These are phyloP conservation scores for Acmispon strigosus DNA, from an alignment of 306 rosid genomes.

Conservation along the genomic window DNA sequence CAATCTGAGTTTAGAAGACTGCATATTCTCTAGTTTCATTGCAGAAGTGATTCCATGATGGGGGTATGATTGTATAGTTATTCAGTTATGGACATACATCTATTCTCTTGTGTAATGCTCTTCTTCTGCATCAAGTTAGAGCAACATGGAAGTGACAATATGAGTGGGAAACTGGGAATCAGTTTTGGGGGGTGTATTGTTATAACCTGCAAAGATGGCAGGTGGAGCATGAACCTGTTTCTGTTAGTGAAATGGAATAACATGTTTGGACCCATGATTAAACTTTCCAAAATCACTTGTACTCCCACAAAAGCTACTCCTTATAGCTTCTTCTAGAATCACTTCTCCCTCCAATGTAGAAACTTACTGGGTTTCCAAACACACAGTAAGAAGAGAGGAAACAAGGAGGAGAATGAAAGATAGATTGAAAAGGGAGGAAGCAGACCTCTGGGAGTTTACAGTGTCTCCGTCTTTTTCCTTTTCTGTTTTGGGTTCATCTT, in stretches of 20 bases:
- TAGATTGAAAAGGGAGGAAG: background rate
- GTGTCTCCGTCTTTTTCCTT: background rate
- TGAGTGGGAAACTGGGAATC: background rate
- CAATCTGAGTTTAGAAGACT: constrained; percentile 9
- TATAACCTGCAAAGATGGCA: background rate
- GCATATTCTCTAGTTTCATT: background rate
- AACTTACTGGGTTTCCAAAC: too few relatives aligned
- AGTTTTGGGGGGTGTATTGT: background rate
- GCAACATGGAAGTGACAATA: background rate
- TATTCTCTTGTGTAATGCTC: background rate
- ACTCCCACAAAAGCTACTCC: too few relatives aligned
- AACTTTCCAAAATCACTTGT: too few relatives aligned
- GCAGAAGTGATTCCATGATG: background rate
- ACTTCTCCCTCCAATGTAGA: too few relatives aligned
- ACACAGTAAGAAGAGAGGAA: background rate
- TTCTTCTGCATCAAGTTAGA: background rate
- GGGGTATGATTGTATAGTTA: constrained; percentile 9
- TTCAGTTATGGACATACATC: background rate
- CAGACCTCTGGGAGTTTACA: background rate
- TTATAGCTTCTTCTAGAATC: too few relatives aligned
- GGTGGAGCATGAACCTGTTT: background rate
- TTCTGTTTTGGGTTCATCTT: background rate
- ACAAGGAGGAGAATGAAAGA: background rate
- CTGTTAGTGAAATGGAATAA: background rate
- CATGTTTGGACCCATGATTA: too few relatives aligned